These are phyloP conservation scores for Didymella sp. DNA, from an alignment of 2,329 filamentous ascomycete species.

Conservation along the genomic window DNA sequence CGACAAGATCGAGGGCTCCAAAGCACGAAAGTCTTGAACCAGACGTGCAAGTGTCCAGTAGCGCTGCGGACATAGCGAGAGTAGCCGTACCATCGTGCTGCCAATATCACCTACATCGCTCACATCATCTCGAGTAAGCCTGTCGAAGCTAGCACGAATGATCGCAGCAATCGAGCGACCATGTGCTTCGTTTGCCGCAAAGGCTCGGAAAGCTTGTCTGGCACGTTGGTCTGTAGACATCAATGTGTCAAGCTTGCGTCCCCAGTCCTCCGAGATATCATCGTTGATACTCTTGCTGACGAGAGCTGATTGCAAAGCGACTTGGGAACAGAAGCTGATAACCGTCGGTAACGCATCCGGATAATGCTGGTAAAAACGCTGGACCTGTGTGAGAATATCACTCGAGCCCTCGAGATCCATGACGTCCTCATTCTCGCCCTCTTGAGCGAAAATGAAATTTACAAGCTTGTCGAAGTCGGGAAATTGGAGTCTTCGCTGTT, in stretches of 20 bases:
- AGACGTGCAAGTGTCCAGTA: slow-evolving; percentile 42
- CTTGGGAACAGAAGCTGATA: slow-evolving; percentile 70
- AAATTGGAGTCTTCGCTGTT: slow-evolving; percentile 34
- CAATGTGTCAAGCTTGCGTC: slow-evolving; percentile 75
- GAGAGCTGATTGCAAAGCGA: slow-evolving; percentile 66
- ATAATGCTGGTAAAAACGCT: slow-evolving; percentile 44
- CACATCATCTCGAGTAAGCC: slow-evolving; percentile 50
- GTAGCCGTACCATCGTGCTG: slow-evolving; percentile 61
- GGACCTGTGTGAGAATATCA: slow-evolving; percentile 36
- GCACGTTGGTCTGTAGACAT: slow-evolving; percentile 73
- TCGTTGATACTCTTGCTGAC: slow-evolving; percentile 52
- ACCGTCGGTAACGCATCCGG: slow-evolving; percentile 69
- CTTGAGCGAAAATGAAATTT: slow-evolving; percentile 54
- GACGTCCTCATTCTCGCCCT: slow-evolving; percentile 43
- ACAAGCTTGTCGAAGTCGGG: slow-evolving; percentile 57
- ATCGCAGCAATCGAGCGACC: slow-evolving; percentile 51
- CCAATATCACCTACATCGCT: slow-evolving; percentile 55
- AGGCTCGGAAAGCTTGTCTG: slow-evolving; percentile 64
- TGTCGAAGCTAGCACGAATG: slow-evolving; percentile 55
- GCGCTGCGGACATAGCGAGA: slow-evolving; percentile 62
- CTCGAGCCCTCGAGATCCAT: slow-evolving; percentile 43
- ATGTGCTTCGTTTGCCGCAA: slow-evolving; percentile 50
- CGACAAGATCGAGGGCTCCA: slow-evolving; percentile 69
- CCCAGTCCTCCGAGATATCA: slow-evolving; percentile 81
- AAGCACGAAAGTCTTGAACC: slow-evolving; percentile 50